Evolutionary conservation across 768 basidiomycete genomes (phyloP).

Genomic region (Dioszegia hungarica): DNA sequence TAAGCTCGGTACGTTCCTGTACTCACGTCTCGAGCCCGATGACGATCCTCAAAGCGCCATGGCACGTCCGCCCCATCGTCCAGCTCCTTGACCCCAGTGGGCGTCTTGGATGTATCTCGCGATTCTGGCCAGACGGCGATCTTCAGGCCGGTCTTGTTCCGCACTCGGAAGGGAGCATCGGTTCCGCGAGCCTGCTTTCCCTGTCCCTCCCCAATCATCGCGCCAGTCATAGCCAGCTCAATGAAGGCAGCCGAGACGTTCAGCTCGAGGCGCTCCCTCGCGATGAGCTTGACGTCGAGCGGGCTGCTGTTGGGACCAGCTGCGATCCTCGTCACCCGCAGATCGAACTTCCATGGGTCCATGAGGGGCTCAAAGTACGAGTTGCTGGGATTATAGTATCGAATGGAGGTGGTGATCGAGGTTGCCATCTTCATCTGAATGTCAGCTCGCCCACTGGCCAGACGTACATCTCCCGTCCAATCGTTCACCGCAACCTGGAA

Average conservation of each 20-base stretch:
- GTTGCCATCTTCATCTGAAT: conserved; percentile 74
- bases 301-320: conserved; percentile 38
- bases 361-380: conserved; percentile 98
- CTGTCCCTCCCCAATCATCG: conserved; percentile 70
- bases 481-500: conserved; percentile 79
- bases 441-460: conserved; percentile 1
- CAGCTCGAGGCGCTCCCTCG: conserved; percentile 78
- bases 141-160: conserved; percentile 82
- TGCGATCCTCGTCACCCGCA: conserved; percentile 53
- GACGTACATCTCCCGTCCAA: conserved; percentile 85
- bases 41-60: conserved; percentile 97
- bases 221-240: conserved; percentile 70
- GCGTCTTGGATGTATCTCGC: conserved; percentile 55
- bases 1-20: not conserved
- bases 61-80: conserved; percentile 72
- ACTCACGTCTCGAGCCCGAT: conserved; percentile 80
- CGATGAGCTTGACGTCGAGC: conserved; percentile 61
- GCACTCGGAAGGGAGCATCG: conserved; percentile 88
- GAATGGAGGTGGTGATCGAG: conserved; percentile 73
- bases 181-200: conserved; percentile 68
- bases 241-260: conserved; percentile 88
- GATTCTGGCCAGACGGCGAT: conserved; percentile 80
- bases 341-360: conserved; percentile 88
- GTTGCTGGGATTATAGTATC: conserved; percentile 94
- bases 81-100: conserved; percentile 58